phyloP scores from a whole-genome alignment of 2,329 filamentous ascomycete species.

The Fusarium hostae region DNA sequence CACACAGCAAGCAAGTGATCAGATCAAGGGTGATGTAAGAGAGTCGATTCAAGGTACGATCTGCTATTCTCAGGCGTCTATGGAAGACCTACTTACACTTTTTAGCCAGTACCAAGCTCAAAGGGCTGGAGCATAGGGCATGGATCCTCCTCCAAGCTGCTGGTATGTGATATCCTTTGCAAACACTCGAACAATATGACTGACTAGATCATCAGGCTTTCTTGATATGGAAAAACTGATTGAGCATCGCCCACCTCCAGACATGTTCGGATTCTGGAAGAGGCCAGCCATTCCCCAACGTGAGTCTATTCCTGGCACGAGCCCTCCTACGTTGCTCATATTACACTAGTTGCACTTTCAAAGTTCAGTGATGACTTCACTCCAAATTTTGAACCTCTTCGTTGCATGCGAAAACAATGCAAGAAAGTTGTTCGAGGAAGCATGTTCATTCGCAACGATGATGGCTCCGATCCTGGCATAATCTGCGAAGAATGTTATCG shows the following conservation, averaged over 20 bases:
- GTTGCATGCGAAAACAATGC: constrained; percentile 28
- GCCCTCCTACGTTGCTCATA: neutral
- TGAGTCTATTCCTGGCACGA: neutral
- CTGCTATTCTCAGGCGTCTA: neutral
- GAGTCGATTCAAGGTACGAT: constrained; percentile 19
- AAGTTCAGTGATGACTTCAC: constrained; percentile 15
- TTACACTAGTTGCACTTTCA: constrained; percentile 18
- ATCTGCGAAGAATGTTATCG: constrained; percentile 38
- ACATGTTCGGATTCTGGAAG: constrained; percentile 34
- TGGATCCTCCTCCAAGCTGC: constrained; percentile 35
- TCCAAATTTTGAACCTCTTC: constrained; percentile 29
- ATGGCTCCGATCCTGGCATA: constrained; percentile 2
- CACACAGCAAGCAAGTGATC: constrained; percentile 21
- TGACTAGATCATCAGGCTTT: constrained; percentile 13
- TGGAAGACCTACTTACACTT: neutral
- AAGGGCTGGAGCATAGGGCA: constrained; percentile 29
- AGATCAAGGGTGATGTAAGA: constrained; percentile 30
- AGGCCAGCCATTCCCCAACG: constrained; percentile 38
- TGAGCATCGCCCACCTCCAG: constrained; percentile 33
- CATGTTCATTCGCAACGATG: constrained; percentile 28
- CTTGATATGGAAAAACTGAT: constrained; percentile 39
- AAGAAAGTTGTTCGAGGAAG: constrained; percentile 31
- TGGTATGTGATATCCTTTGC: neutral
- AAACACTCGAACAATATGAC: neutral
- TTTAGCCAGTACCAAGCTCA: constrained; percentile 16